phyloP scores from a whole-genome alignment of 768 basidiomycete genomes.

The Lentinula aciculospora region DNA sequence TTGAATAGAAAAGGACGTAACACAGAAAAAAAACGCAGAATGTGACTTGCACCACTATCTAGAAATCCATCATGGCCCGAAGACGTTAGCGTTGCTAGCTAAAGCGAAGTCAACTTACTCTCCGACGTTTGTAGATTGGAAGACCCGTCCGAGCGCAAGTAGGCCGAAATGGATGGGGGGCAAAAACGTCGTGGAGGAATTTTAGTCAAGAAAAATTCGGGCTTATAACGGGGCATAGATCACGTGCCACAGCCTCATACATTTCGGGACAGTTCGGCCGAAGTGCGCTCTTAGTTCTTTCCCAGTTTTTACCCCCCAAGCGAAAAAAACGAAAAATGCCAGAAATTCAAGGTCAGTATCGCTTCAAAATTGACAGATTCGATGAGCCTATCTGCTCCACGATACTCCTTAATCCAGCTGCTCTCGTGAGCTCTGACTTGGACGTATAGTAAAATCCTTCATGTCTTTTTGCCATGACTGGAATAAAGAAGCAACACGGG shows the following conservation, averaged over 20 bases:
- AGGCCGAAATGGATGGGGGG: slow-evolving; percentile 17
- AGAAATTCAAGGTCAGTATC: neutral
- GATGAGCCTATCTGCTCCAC: neutral
- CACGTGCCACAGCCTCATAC: no score
- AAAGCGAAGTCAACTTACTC: slow-evolving; percentile 54
- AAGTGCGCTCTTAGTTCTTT: no score
- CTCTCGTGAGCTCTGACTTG: neutral
- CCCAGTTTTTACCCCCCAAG: no score
- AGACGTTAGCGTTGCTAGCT: slow-evolving; percentile 62
- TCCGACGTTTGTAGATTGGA: slow-evolving; percentile 36
- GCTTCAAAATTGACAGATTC: neutral
- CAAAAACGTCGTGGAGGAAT: slow-evolving; percentile 11
- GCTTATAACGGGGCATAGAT: neutral
- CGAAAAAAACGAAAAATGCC: no score
- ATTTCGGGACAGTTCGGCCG: no score
- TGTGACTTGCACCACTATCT: slow-evolving; percentile 46
- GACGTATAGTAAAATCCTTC: neutral
- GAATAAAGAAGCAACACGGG: neutral
- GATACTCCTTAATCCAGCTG: neutral
- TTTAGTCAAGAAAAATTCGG: neutral
- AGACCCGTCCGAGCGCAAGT: slow-evolving; percentile 26
- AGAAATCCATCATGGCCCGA: slow-evolving; percentile 62
- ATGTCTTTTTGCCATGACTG: neutral
- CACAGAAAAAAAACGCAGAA: no score
- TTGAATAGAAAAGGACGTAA: no score